Conservation (phyloP, 352 stramenopile genomes). For the Phytophthora pseudosyringae region DNA sequence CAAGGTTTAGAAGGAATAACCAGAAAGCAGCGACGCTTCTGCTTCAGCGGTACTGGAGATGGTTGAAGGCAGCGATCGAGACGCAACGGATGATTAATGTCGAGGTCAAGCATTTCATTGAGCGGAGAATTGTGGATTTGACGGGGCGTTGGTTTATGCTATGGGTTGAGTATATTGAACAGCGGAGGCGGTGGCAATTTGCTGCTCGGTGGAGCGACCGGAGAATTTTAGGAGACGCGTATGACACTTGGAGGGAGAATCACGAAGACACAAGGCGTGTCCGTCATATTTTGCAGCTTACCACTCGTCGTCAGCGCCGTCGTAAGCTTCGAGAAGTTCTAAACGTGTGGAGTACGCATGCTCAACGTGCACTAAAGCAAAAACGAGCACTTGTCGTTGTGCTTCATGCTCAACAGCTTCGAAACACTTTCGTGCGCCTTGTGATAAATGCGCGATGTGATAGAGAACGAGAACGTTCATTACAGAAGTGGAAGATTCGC, state of each 20-base stretch:
- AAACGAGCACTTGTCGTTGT: slow-evolving; percentile 19
- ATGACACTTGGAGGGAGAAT: slow-evolving; percentile 26
- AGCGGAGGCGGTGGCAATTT: slow-evolving; percentile 27
- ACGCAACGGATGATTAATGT: slow-evolving; percentile 11
- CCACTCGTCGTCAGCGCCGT: slow-evolving; percentile 24
- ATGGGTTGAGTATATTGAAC: slow-evolving; percentile 30
- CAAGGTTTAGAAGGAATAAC: slow-evolving; percentile 15
- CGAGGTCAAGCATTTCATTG: slow-evolving; percentile 10
- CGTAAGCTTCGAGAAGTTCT: slow-evolving; percentile 16
- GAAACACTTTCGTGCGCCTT: slow-evolving; percentile 21
- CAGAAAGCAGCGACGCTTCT: slow-evolving; percentile 12
- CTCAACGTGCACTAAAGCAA: neutral
- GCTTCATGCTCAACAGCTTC: slow-evolving; percentile 14
- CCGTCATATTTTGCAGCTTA: slow-evolving; percentile 24
- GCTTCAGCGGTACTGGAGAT: slow-evolving; percentile 30
- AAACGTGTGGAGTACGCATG: slow-evolving; percentile 13
- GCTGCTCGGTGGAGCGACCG: slow-evolving; percentile 30
- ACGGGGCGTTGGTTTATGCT: slow-evolving; percentile 6
- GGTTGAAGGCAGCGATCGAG: slow-evolving; percentile 16
- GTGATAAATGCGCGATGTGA: neutral
- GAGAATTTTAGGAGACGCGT: slow-evolving; percentile 20
- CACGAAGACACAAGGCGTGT: slow-evolving; percentile 15
- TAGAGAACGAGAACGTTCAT: slow-evolving; percentile 6
- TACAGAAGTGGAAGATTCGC: slow-evolving; percentile 27
- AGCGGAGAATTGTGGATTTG: neutral